Evolutionary conservation across 2,329 filamentous ascomycete genomes (phyloP).

Genomic region (Scedosporium dehoogii): DNA sequence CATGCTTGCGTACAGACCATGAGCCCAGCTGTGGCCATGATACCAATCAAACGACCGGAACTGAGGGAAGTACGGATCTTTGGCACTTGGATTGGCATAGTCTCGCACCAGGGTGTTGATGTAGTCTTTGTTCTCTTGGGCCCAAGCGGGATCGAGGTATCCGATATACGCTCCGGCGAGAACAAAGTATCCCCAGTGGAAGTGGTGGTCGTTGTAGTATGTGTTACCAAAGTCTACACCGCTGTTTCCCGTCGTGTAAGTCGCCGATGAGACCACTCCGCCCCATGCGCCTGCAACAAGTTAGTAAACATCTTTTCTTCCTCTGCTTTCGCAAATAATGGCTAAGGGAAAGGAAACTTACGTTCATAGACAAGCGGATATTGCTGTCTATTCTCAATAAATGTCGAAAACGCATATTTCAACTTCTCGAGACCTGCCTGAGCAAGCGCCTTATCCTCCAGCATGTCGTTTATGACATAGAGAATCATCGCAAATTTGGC

Average conservation of each 20-base stretch:
- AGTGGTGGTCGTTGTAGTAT: conserved; percentile 68
- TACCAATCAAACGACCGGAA: conserved; percentile 88
- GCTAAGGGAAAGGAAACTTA: conserved; percentile 21
- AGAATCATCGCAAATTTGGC: conserved; percentile 67
- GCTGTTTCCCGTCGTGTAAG: conserved; percentile 58
- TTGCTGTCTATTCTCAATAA: conserved; percentile 57
- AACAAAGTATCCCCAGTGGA: conserved; percentile 83
- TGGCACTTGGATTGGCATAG: conserved; percentile 60
- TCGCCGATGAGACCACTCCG: conserved; percentile 67
- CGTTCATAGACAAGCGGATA: conserved; percentile 56
- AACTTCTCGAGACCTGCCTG: conserved; percentile 49
- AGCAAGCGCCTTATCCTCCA: conserved; percentile 47
- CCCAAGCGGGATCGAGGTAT: conserved; percentile 66
- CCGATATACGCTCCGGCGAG: conserved; percentile 77
- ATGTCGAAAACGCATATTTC: conserved; percentile 56
- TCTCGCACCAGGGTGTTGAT: conserved; percentile 81
- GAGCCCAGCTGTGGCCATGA: conserved; percentile 90
- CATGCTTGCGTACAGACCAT: conserved; percentile 58
- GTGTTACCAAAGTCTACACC: conserved; percentile 84
- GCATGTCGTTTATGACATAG: conserved; percentile 54
- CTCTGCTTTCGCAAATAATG: too few species aligned
- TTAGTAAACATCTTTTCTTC: neutral
- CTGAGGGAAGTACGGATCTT: conserved; percentile 70
- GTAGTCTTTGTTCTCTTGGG: conserved; percentile 58
- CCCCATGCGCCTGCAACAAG: conserved; percentile 55